Evolutionary conservation across 805 yeast species (phyloP), one percentile per base, ranked within the genome.

Genomic region (Pichia deserticola): DNA sequence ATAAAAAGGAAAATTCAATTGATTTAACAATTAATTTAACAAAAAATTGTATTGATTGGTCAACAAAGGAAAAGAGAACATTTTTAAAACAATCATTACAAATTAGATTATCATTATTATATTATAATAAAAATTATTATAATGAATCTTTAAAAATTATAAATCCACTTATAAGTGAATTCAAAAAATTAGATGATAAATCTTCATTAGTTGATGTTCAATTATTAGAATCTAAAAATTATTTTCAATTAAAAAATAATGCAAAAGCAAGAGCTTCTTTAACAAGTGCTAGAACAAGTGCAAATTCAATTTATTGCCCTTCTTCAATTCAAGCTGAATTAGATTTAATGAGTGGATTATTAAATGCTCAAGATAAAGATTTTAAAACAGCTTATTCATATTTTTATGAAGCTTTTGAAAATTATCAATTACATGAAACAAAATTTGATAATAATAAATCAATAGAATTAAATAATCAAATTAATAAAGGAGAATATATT

Each of bases 331-430:
- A 93, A 69, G 98, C 98, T 1, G 96, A 89, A 63, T 77, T 93
- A 49, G 99, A 93, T 65, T 79, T 88, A 70, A 89, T 92, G 84
- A 84, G 95, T 64, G 99, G 99, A 58, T 82, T 92, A 49, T 76
- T 93, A 54, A 95, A 92, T 70, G 96, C 97, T 37, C 97, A 93
- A 68, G 98, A 93, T 60, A 87, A 87, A 66, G 99, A 93, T 67
- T 95, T 87, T 71, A 86, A 88, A 64, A 93, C 99, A 10, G 96
- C 98, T 11, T 93, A 78, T 63, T 89, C 97, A 7, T 93, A 93
- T 67, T 93, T 93, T 62, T 90, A 80, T 62, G 99, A 93, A 70
- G 84, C 97, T 20, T 89, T 92, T 60, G 99, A 93, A 67, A 92
- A 92, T 41, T 93, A 79, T 68, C 82, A 82, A 62, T 68, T 74